Base-by-base conservation (phyloP, 495 filamentous ascomycete species). In the Daldinia bambusicola region DNA sequence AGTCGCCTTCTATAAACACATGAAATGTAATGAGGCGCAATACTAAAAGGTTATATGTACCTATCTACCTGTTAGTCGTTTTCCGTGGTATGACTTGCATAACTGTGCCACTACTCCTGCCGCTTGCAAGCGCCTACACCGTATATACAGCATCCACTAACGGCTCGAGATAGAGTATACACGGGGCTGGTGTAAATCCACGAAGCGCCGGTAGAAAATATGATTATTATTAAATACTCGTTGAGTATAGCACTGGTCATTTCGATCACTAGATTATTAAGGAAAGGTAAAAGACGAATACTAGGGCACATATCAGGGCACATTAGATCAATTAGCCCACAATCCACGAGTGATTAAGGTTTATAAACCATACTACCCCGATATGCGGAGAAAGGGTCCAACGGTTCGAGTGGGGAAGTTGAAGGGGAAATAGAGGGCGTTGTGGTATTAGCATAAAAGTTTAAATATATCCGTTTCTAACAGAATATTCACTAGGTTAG, bases 71-170 rank as follows among this genome's bases (percentile, higher is more conserved):
- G 26, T 26, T 36, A 5, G 34, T 6, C 34, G 43, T 13, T 22
- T 4, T 2, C 7, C 9, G 4, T 22, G 10, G 2, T 1, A 48
- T 48, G 43, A 13, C 43, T 48, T 48, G 43, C 43, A 48, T 48
- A 22, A 16, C 8, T 10, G 16, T 56, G n/a, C 53, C 8, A n/a
- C 32, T 37, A 1, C 13, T 37, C 18, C 6, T 56, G 18, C 53
- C 16, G 53, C 32, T 18, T 37, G 53, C 20, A 37, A 9, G 16
- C 53, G 53, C 53, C 53, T 22, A 6, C 18, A 26, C 12, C 22
- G 13, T 53, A 36, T 56, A 13, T 56, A 56, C 12, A 38, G 1
- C 16, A 32, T 37, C 53, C 53, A 56, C 53, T 37, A 14, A 20
- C n/a, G 12, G 7, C 31, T 16, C 52, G 52, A 38, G 30, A 37